Evolutionary conservation across 345 rosid species (phyloP).

Genomic region (Populus alba): DNA sequence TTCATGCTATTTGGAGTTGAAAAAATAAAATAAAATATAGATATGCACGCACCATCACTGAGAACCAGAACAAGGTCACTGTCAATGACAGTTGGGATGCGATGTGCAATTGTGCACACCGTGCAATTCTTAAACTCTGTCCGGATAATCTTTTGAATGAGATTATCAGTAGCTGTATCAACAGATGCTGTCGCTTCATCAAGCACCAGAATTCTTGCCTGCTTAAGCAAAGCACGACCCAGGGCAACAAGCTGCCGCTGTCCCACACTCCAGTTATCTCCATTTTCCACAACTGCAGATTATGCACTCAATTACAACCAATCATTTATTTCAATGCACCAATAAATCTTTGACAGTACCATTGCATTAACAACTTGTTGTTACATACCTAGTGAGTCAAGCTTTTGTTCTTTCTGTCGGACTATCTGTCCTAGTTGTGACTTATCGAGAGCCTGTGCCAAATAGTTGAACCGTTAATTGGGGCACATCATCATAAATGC

Average conservation of each 20-base stretch:
- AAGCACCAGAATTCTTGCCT: conserved; percentile 87
- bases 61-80: conserved; percentile 97
- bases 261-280: conserved; percentile 99
- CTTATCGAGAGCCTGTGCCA: conserved; percentile 83
- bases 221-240: conserved; percentile 89
- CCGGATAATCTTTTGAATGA: conserved; percentile 90
- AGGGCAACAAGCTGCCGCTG: conserved; percentile 92
- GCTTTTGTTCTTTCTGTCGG: conserved; percentile 80
- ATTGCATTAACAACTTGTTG: conserved; percentile 3
- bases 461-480: conserved; percentile 1
- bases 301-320: conserved; percentile 16
- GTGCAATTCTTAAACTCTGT: conserved; percentile 89
- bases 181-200: conserved; percentile 99
- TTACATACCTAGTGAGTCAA: conserved; percentile 75
- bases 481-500: not conserved
- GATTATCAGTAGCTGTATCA: conserved; percentile 96
- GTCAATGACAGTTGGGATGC: conserved; percentile 95
- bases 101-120: conserved; percentile 97
- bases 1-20: not conserved
- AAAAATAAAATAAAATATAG: not conserved
- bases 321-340: conserved; percentile 3
- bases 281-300: conserved; percentile 77
- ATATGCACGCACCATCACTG: conserved; percentile 64
- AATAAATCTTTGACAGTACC: not conserved
- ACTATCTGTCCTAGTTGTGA: conserved; percentile 89